These are phyloP conservation scores for Microsporum canis DNA, from an alignment of 2,329 filamentous ascomycete genomes.

Conservation along the genomic window DNA sequence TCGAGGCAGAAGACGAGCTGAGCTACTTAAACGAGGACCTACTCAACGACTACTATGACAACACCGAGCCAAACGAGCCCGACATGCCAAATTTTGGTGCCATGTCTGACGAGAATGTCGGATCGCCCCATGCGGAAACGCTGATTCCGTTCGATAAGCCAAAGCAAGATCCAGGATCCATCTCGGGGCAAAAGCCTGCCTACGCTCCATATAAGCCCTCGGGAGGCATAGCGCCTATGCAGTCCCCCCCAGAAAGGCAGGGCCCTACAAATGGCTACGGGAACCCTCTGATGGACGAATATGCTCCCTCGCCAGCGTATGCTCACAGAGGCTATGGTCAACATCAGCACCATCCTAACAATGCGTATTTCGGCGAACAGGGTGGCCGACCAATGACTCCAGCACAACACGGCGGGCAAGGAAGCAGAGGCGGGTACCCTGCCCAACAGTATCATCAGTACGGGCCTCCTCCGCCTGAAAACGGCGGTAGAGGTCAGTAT, in stretches of 20 bases:
- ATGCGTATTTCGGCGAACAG: conserved; percentile 11
- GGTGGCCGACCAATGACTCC: conserved; percentile 10
- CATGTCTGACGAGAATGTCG: conserved; percentile 30
- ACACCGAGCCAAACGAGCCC: conserved; percentile 28
- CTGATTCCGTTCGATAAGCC: conserved; percentile 25
- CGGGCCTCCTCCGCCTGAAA: conserved; percentile 1
- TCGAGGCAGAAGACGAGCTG: conserved; percentile 22
- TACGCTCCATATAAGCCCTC: conserved; percentile 30
- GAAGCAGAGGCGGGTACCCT: conserved; percentile 5
- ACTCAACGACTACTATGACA: conserved; percentile 39
- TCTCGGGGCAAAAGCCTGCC: conserved; percentile 14
- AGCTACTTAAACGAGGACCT: conserved; percentile 36
- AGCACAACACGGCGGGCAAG: not conserved
- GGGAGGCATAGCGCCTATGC: conserved; percentile 19
- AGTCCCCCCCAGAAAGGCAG: conserved; percentile 11
- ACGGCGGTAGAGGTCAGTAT: not conserved
- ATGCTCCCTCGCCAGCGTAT: conserved; percentile 13
- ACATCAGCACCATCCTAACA: conserved; percentile 13
- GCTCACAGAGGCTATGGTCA: conserved; percentile 6
- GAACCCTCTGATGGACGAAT: conserved; percentile 26
- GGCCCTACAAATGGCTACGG: conserved; percentile 36
- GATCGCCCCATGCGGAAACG: conserved; percentile 24
- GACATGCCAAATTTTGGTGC: conserved; percentile 56
- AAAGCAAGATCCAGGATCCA: conserved; percentile 12
- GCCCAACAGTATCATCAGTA: not conserved